Base-by-base conservation (phyloP, 495 filamentous ascomycete genomes). In the Penicillium antarcticum region DNA sequence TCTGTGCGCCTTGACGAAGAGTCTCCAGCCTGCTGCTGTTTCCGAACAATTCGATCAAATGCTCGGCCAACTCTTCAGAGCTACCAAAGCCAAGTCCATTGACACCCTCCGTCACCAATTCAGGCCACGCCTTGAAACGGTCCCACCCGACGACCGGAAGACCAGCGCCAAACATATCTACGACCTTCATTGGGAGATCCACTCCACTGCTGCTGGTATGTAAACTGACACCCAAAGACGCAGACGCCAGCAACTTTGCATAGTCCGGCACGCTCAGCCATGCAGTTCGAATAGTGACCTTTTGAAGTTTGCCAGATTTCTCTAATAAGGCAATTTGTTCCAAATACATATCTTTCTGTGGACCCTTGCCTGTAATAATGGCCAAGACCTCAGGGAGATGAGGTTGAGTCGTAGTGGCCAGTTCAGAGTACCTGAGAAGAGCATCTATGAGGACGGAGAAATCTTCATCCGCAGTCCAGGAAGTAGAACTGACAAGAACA, bases 141-240 rank as follows among this genome's bases (percentile, higher is more conserved):
- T 72, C 77, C 80, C 91, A 96, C 17, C 91, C 94, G 2, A 84
- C 86, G 4, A 99, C 95, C 0, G 94, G 94, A 44, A 99, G 69
- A 0, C 94, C 94, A 1, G 90, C 86, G 0, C 94, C 94, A 62
- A 97, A 96, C 89, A 99, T 94, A 60, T 99, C 94, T 5, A 99
- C 92, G 7, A 99, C 92, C 71, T 99, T 99, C 94, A 99, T 99
- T 1, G 94, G 94, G 18, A 99, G 71, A 71, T 99, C 94, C 1
- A 99, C 89, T 3, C 94, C 94, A 38, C 89, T 95, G 57, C 87
- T 92, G 55, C 89, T 95, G 46, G 81, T 95, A 68, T 99, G 94
- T 42, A 99, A 75, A 58, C 88, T 94, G 14, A 99, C 81, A 2
- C 94, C 94, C 10, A 97, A 67, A 51, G 97, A 94, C 14, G 94